phyloP scores from a whole-genome alignment of 495 filamentous ascomycete species.

The Choiromyces venosus region DNA sequence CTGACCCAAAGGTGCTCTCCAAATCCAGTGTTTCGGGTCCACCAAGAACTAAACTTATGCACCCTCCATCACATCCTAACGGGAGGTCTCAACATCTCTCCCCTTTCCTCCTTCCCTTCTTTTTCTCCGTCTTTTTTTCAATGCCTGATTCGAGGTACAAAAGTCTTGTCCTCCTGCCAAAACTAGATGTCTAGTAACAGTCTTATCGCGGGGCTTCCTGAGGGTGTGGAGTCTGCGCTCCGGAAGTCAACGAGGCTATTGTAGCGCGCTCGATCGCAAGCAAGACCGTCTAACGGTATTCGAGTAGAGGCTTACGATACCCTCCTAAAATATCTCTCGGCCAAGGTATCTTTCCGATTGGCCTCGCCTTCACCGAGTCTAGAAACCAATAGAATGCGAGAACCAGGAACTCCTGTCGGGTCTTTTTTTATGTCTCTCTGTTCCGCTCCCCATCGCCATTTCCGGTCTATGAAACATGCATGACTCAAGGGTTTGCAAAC shows the following conservation, averaged over 20 bases:
- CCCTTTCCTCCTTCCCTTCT: neutral
- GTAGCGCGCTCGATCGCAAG: neutral
- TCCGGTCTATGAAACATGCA: neutral
- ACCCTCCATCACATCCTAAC: neutral
- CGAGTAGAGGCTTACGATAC: neutral
- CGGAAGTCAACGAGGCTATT: neutral
- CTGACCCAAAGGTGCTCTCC: neutral
- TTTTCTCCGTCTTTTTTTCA: neutral
- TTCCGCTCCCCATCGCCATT: neutral
- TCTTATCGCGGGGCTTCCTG: neutral
- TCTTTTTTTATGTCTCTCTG: neutral
- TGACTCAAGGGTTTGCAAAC: neutral
- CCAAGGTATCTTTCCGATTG: neutral
- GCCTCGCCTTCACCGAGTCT: neutral
- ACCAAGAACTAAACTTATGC: neutral
- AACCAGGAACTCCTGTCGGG: neutral
- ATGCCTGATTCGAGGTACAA: neutral
- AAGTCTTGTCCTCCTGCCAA: neutral
- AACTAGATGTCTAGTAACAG: neutral
- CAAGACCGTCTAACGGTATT: no score
- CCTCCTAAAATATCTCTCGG: neutral
- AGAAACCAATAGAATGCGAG: neutral
- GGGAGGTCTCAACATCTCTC: neutral
- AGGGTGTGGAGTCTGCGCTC: neutral
- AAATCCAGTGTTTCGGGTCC: neutral